Base-by-base conservation (phyloP, 2,329 filamentous ascomycete species). In the Endocalyx cinctus region DNA sequence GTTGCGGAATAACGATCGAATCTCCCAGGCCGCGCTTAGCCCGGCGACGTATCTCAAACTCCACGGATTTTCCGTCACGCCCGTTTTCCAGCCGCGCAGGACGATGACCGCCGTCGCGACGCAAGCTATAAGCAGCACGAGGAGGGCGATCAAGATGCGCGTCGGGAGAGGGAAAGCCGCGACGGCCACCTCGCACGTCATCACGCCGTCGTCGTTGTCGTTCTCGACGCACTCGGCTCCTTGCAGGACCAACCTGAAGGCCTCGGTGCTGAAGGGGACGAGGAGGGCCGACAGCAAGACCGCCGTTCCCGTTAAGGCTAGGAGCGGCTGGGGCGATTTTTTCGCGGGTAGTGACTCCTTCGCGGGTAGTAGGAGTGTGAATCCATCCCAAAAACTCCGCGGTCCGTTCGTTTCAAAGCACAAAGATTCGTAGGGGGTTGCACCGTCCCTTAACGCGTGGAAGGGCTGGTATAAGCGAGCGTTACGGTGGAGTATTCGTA, bases 381-480 rank as follows among this genome's bases (percentile, higher is more conserved):
- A 42, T 0, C 65, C 63, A 1, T 52, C 46, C 1, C 58, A 20
- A 6, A 69, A 46, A 7, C 56, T 58, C 29, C 52, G 50, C 31
- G 60, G 41, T 0, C 66, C 63, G 7, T 52, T 52, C 23, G 66
- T 69, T 33, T 62, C 55, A 5, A 69, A 51, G 8, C 58, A 63
- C 13, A 71, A 45, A 0, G 67, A 68, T 19, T 69, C 57, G 0
- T 47, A 42, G 0, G 67, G 68, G 0, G 46, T 31, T 0, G 62
- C 62, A 5, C 67, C 68, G 7, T 46, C 50, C 5, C 60, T 51
- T 3, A 74, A 48, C 1, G 62, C 57, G 31, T 64, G 60, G 43
- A 69, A 69, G 2, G 66, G 67, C 15, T 57, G 52, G 32, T 64
- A 60, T 27, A 62, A 54, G 33, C 57, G 55, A 10, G 60, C 57